Evolutionary conservation across 179 eudicot genomes (phyloP).

Genomic region (Carnegiea gigantea): DNA sequence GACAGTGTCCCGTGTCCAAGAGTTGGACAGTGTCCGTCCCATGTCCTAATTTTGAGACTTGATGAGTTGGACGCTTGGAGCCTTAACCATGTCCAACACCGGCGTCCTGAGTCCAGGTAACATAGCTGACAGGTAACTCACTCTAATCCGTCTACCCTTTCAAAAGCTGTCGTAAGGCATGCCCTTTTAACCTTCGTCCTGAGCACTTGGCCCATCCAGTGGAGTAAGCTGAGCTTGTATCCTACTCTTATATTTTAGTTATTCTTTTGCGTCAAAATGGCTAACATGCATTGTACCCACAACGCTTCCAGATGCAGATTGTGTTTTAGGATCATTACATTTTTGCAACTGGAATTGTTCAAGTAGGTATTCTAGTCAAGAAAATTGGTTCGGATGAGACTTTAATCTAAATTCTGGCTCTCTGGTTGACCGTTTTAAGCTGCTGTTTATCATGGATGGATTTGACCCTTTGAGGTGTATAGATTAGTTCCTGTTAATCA

Average conservation of each 20-base stretch:
- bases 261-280: not conserved
- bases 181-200: not conserved
- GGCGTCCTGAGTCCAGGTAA: not conserved
- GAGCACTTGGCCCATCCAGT: not conserved
- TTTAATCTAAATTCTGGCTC: not conserved
- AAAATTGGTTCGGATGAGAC: slow-evolving; percentile 6
- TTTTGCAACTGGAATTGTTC: not conserved
- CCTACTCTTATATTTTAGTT: too few species aligned
- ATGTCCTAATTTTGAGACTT: too few species aligned
- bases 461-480: not conserved
- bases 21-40: too few species aligned
- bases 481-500: too few species aligned
- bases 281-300: not conserved
- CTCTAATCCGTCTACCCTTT: not conserved
- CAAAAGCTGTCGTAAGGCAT: not conserved
- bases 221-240: slow-evolving; percentile 5
- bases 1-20: too few species aligned
- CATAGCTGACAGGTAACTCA: not conserved
- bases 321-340: not conserved
- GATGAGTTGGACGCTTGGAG: too few species aligned
- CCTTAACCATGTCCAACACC: too few species aligned
- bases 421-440: not conserved
- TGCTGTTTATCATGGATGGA: not conserved
- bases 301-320: not conserved
- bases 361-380: not conserved